phyloP scores from a whole-genome alignment of 768 basidiomycete species.

The Daedaleopsis nitida region DNA sequence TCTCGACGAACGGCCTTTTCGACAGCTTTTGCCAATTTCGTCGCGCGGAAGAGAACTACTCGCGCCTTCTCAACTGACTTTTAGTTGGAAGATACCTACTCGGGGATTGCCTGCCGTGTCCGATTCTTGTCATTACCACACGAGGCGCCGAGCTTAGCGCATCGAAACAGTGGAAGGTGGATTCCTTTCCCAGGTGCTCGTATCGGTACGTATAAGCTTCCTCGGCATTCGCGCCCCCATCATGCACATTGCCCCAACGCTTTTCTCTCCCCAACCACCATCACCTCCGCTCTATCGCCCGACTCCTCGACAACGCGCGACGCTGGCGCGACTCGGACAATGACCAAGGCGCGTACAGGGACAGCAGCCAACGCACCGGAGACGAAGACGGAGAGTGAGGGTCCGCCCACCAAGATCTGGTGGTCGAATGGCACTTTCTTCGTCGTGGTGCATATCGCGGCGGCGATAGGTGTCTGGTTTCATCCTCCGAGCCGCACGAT shows the following conservation, averaged over 20 bases:
- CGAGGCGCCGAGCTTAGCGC: too few relatives aligned
- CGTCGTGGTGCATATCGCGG: slow-evolving; percentile 56
- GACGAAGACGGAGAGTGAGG: background rate
- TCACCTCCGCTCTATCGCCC: background rate
- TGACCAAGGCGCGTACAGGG: too few relatives aligned
- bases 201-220: background rate
- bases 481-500: slow-evolving; percentile 49
- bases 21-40: too few relatives aligned
- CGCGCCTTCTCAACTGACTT: too few relatives aligned
- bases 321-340: too few relatives aligned
- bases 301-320: too few relatives aligned
- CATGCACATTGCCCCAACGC: background rate
- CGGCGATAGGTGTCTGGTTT: slow-evolving; percentile 51
- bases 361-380: background rate
- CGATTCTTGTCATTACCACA: background rate
- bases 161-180: too few relatives aligned
- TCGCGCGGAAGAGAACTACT: too few relatives aligned
- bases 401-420: slow-evolving; percentile 43
- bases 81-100: too few relatives aligned
- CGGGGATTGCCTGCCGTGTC: too few relatives aligned
- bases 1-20: too few relatives aligned
- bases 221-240: background rate
- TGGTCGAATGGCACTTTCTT: slow-evolving; percentile 67
- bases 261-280: background rate
- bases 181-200: background rate